Evolutionary conservation across 768 basidiomycete genomes (phyloP), one percentile per base, ranked within the genome.

Genomic region (Boletus rex-veris): DNA sequence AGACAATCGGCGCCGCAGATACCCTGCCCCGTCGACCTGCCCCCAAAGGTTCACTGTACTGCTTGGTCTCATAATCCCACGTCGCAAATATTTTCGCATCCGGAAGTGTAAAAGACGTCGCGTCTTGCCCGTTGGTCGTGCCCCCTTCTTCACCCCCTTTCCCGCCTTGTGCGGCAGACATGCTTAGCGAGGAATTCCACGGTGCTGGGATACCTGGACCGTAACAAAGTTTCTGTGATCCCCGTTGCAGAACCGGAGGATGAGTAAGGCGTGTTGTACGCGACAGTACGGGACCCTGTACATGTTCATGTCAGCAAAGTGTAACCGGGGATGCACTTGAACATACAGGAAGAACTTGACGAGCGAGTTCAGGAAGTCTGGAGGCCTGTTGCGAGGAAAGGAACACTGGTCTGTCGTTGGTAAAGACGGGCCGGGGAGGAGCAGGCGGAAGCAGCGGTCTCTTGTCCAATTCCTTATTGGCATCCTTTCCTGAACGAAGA

Each of bases 291-390:
- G 82, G 62, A 16, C 80, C 76, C 81, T 86, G 63, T 55, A n/a
- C 18, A 41, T n/a, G 35, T 30, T 18, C 0, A 11, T 45, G 26
- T 64, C 48, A 65, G 49, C 14, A 35, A n/a, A 21, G 14, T 7
- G 0, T 5, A 3, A 0, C 24, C 3, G 7, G 4, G 9, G 30
- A 26, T 42, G 10, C 19, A 26, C 38, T 45, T 24, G 33, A 52
- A 75, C 85, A 56, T 65, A 90, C 88, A 35, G 86, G 81, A 45
- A 92, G 80, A 10, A 86, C 79, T 56, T 78, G 75, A 24, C 84
- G 76, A 9, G 88, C 81, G 43, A 92, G 73, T 48, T 84, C 80
- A 7, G 87, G 86, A 43, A 90, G 75, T 50, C 85, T 74, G 12
- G 84, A 84, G 2, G 74, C 73, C 58, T 88, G 86, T 50, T 85